Base-by-base conservation (phyloP, 2,329 filamentous ascomycete genomes). In the Diaporthe helianthi region DNA sequence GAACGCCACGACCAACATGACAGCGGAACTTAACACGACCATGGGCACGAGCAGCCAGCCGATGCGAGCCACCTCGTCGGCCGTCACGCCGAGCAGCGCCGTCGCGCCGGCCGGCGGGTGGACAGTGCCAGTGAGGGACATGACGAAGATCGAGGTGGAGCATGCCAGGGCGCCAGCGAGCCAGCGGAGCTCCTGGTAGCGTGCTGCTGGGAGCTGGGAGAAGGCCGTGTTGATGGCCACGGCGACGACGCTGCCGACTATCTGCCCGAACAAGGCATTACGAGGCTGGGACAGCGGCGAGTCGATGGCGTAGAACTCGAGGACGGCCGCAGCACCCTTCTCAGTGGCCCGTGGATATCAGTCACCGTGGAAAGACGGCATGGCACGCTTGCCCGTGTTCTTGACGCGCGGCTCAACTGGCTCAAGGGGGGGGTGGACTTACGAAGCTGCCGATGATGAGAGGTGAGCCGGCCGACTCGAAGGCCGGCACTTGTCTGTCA, bases 21-120 rank as follows among this genome's bases (percentile, higher is more conserved):
- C 77, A 0, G 78, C 76, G 58, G 83, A 86, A 4, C 87, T 88
- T 26, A 93, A 79, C 46, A 90, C 65, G 22, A 93, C 83, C 7
- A 92, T 80, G 0, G 89, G 87, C 7, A 93, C 76, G 15, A 93
- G 78, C 70, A 85, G 87, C 92, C 92, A 94, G n/a, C 91, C 90
- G 13, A 93, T 78, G 0, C 75, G 73, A 12, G 84, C 81, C 1
- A 89, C 80, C 1, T 82, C 80, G 2, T 84, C 80, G 69, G 89
- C 87, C 1, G 89, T 83, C 0, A 91, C 89, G 0, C 90, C 90
- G 31, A 94, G 80, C 1, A 94, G 79, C 0, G 90, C 91, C 0
- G 91, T 94, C 10, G 92, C 91, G 5, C 92, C 92, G 0, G 90
- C 92, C 0, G 92, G 92, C 0, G 92, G 92, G 73, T 94, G 90